Evolutionary conservation across 768 basidiomycete genomes (phyloP).

Genomic region (Melanogaster broomeanus): DNA sequence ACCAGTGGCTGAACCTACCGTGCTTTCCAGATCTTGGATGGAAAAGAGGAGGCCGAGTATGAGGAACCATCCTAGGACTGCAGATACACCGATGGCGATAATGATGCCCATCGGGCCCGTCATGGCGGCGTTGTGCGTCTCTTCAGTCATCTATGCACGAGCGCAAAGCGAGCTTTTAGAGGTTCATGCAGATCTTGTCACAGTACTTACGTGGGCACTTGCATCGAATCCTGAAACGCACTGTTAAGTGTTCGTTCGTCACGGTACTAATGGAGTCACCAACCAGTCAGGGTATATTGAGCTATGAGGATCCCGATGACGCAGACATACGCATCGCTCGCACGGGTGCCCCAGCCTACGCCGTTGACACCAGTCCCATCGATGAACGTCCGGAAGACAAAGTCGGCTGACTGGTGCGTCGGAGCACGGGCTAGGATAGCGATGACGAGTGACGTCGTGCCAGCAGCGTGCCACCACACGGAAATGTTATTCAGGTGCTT

Average conservation of each 20-base stretch:
- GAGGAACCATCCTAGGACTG: conserved; percentile 75
- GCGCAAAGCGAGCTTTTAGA: neutral
- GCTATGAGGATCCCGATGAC: conserved; percentile 74
- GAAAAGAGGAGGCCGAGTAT: conserved; percentile 73
- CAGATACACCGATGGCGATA: conserved; percentile 72
- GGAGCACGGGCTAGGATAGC: conserved; percentile 74
- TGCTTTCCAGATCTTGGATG: conserved; percentile 67
- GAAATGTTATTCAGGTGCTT: conserved; percentile 72
- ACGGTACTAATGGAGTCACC: conserved; percentile 10
- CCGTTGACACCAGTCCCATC: conserved; percentile 61
- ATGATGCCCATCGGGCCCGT: conserved; percentile 69
- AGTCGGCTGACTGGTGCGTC: conserved; percentile 62
- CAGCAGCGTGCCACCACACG: conserved; percentile 73
- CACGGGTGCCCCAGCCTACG: conserved; percentile 65
- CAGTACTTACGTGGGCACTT: conserved; percentile 57
- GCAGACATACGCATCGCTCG: conserved; percentile 69
- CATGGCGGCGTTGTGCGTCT: conserved; percentile 70
- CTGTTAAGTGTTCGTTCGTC: neutral
- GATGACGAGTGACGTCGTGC: conserved; percentile 66
- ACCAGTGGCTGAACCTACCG: conserved; percentile 53
- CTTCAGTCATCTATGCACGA: conserved; percentile 67
- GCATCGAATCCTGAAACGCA: conserved; percentile 63
- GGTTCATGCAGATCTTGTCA: neutral
- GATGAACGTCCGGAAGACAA: conserved; percentile 71
- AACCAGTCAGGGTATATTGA: conserved; percentile 75